Evolutionary conservation across 2,329 filamentous ascomycete genomes (phyloP).

Genomic region (Xylariaceae sp.): DNA sequence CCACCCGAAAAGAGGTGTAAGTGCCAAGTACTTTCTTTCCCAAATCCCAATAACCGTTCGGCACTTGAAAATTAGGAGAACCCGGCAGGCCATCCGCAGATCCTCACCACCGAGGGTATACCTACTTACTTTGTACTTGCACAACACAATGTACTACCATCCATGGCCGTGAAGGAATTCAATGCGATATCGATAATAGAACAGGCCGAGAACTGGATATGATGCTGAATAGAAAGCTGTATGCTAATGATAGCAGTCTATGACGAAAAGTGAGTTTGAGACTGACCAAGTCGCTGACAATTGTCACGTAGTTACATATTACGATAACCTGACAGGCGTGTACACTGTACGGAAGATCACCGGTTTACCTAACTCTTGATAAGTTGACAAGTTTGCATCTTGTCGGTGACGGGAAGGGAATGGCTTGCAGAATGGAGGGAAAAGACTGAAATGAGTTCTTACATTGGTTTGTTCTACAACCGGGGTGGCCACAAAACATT

Average conservation of each 20-base stretch:
- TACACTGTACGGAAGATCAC: not conserved
- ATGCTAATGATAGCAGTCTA: not conserved
- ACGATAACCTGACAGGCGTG: no score
- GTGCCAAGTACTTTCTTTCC: not conserved
- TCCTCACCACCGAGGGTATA: slow-evolving; percentile 7
- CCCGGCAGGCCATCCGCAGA: slow-evolving; percentile 12
- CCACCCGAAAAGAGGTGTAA: not conserved
- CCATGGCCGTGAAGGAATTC: no score
- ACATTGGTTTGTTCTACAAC: not conserved
- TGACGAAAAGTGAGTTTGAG: not conserved
- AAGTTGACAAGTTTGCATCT: not conserved
- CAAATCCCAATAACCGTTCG: slow-evolving; percentile 10
- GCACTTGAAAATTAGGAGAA: slow-evolving; percentile 12
- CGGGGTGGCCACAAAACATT: not conserved
- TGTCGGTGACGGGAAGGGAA: slow-evolving; percentile 15
- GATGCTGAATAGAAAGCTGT: not conserved
- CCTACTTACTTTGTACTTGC: no score
- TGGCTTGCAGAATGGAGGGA: slow-evolving; percentile 8
- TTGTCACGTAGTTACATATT: not conserved
- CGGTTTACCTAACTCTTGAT: no score
- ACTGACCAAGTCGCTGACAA: not conserved
- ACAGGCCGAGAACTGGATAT: no score
- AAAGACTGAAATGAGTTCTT: not conserved
- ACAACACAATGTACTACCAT: no score
- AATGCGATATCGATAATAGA: not conserved